These are phyloP conservation scores for Rhizopogon vesiculosus DNA, from an alignment of 768 basidiomycete species.

Conservation along the genomic window DNA sequence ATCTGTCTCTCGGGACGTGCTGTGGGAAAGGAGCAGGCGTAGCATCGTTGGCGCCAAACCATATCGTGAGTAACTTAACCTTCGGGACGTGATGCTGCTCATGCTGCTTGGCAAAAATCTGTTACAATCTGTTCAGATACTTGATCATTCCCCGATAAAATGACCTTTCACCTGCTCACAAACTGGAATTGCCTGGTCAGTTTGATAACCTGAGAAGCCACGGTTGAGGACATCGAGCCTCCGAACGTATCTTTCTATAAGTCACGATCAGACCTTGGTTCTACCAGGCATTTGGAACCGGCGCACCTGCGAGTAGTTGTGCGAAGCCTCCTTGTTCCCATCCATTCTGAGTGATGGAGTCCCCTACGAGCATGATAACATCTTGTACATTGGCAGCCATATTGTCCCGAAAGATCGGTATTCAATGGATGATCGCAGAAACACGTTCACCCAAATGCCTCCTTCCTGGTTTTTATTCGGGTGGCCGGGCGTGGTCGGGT, in stretches of 20 bases:
- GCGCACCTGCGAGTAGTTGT: conserved; percentile 49
- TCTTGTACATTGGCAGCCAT: conserved; percentile 64
- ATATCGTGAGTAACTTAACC: conserved; percentile 74
- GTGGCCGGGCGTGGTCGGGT: too few relatives aligned
- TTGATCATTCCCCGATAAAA: too few relatives aligned
- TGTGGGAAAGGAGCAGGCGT: conserved; percentile 60
- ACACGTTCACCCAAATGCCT: neutral
- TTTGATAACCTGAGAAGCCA: conserved; percentile 81
- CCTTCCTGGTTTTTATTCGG: too few relatives aligned
- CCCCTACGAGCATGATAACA: conserved; percentile 72
- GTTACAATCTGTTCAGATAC: neutral
- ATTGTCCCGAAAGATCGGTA: neutral
- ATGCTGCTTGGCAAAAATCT: conserved; percentile 57
- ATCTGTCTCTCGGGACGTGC: conserved; percentile 69
- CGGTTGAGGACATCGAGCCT: conserved; percentile 86
- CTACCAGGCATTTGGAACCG: neutral
- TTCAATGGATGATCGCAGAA: neutral
- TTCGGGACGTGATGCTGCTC: conserved; percentile 47
- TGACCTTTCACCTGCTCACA: conserved; percentile 55
- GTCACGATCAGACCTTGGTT: neutral
- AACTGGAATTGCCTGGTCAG: conserved; percentile 79
- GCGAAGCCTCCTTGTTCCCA: conserved; percentile 64
- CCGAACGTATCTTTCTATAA: conserved; percentile 67
- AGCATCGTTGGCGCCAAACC: conserved; percentile 92
- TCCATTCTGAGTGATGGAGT: conserved; percentile 72